Evolutionary conservation across 768 basidiomycete species (phyloP).

Genomic region (Rhodosporidiobolus odoratus): DNA sequence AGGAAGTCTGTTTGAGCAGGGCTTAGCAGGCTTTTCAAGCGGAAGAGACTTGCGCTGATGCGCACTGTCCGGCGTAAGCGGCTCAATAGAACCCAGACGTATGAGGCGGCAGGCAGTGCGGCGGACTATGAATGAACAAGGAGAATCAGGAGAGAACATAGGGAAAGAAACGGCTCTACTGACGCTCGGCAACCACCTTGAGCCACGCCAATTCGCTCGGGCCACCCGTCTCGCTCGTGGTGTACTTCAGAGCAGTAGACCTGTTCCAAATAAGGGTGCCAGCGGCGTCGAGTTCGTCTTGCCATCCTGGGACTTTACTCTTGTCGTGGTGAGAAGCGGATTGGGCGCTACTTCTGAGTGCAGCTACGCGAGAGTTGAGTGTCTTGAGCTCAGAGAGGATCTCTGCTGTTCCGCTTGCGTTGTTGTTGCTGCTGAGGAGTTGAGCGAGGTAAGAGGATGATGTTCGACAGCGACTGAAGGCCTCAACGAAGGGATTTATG

Average conservation of each 20-base stretch:
- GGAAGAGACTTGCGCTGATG: neutral
- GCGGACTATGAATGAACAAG: neutral
- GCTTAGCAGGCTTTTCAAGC: neutral
- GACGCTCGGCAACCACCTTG: neutral
- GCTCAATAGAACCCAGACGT: conserved; percentile 1
- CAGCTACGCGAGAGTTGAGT: neutral
- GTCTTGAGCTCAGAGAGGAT: neutral
- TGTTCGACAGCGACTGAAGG: neutral
- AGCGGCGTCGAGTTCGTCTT: conserved; percentile 8
- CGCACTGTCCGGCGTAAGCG: neutral
- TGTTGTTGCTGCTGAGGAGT: neutral
- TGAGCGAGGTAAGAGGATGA: neutral
- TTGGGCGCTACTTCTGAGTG: neutral
- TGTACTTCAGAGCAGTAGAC: neutral
- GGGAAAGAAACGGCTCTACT: neutral
- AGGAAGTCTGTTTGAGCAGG: neutral
- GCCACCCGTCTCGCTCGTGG: too few relatives aligned
- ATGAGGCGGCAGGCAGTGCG: conserved; percentile 3
- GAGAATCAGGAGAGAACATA: neutral
- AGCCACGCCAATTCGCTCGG: neutral
- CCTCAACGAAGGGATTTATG: neutral
- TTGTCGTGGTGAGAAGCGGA: neutral
- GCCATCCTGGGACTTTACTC: neutral
- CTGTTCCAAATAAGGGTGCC: conserved; percentile 19
- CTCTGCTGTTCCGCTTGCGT: neutral